A percentile compares a stretch with the other conserved stretches of the same genome.
phyloP scores from a whole-genome alignment of 2,329 filamentous ascomycete genomes.

The Dothiorella sarmentorum region DNA sequence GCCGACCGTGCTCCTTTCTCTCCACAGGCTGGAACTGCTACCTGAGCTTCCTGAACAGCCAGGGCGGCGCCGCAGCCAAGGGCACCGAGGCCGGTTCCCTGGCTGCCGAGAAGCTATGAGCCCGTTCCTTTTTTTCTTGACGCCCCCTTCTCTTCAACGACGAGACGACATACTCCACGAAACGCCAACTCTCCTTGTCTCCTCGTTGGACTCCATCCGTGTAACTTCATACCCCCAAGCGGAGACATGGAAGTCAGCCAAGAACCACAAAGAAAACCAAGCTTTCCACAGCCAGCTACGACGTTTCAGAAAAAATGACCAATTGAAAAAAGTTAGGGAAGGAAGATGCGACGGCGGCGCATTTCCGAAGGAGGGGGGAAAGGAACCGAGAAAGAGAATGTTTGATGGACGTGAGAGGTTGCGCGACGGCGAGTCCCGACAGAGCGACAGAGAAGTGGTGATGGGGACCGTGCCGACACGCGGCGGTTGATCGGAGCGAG shows the following conservation, averaged over 20 bases:
- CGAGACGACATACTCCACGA: neutral
- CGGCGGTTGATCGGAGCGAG: neutral
- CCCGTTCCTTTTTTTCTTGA: neutral
- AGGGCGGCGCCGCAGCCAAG: conserved; percentile 24
- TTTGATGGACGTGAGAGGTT: neutral
- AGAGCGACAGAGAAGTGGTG: neutral
- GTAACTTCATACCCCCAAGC: neutral
- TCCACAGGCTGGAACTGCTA: conserved; percentile 42
- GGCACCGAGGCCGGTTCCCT: conserved; percentile 7
- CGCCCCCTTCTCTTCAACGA: too few relatives aligned
- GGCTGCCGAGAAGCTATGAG: conserved; percentile 15
- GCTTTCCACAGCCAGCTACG: neutral
- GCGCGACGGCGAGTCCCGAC: neutral
- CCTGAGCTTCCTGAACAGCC: conserved; percentile 37
- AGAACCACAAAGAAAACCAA: neutral
- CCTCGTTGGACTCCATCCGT: neutral
- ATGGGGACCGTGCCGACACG: neutral
- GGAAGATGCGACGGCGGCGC: neutral
- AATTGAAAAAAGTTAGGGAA: neutral
- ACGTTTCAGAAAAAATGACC: conserved; percentile 4
- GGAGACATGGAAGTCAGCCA: neutral
- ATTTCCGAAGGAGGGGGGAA: neutral
- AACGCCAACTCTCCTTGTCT: neutral
- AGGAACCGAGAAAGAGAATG: neutral
- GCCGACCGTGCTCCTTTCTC: neutral